Percentiles rank a stretch among this genome's conserved stretches.
phyloP scores from a whole-genome alignment of 768 basidiomycete genomes.

The Russula emetica region DNA sequence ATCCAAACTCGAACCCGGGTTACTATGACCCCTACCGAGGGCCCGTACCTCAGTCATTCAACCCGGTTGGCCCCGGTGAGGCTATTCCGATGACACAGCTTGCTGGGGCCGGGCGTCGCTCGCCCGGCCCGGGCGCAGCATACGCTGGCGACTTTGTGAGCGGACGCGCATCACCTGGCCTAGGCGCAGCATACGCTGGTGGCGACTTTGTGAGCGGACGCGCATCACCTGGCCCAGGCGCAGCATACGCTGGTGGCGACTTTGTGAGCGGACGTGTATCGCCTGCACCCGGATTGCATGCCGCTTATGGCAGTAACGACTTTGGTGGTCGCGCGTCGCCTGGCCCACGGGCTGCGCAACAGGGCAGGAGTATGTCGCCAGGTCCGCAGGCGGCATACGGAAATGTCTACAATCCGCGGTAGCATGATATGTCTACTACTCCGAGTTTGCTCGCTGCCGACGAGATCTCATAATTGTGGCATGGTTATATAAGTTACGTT shows the following conservation, averaged over 20 bases:
- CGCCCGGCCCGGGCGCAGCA: slow-evolving; percentile 31
- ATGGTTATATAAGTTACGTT: slow-evolving; percentile 3
- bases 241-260: slow-evolving; percentile 19
- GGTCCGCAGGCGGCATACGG: slow-evolving; percentile 47
- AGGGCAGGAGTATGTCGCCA: slow-evolving; percentile 40
- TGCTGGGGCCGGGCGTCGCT: slow-evolving; percentile 32
- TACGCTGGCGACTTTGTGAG: slow-evolving; percentile 16
- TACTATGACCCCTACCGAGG: slow-evolving; percentile 77
- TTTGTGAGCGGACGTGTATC: slow-evolving; percentile 17
- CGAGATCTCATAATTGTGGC: neutral
- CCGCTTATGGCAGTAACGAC: slow-evolving; percentile 12
- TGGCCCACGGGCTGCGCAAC: slow-evolving; percentile 1
- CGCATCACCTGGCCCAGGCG: slow-evolving; percentile 15
- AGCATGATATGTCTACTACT: slow-evolving; percentile 8
- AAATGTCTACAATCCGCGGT: slow-evolving; percentile 21
- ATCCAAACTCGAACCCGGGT: slow-evolving; percentile 44
- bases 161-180: slow-evolving; percentile 20
- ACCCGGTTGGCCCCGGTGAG: slow-evolving; percentile 46
- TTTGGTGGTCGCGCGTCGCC: slow-evolving; percentile 20
- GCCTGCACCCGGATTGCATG: slow-evolving; percentile 16
- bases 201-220: slow-evolving; percentile 16
- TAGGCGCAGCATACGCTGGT: slow-evolving; percentile 21
- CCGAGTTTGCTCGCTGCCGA: neutral
- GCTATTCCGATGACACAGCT: slow-evolving; percentile 72
- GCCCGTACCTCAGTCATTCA: slow-evolving; percentile 63